Conservation (phyloP, 208 protist genomes). For the Spongospora subterranea region DNA sequence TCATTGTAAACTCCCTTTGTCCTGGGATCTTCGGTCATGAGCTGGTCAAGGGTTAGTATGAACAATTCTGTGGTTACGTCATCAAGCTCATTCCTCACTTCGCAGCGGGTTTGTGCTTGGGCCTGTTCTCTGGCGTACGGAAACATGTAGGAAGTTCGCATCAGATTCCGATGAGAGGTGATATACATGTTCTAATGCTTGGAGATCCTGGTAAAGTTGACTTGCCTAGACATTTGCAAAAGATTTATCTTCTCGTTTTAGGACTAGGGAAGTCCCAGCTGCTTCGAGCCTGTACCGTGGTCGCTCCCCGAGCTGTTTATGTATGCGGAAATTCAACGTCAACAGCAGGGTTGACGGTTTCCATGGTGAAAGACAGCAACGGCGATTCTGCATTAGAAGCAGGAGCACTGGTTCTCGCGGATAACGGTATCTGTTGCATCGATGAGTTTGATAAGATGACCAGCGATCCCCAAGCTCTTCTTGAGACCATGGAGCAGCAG, state of each 20-base stretch:
- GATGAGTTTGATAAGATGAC: conserved; percentile 99
- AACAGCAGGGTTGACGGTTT: conserved; percentile 95
- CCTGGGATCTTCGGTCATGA: conserved; percentile 90
- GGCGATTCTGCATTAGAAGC: conserved; percentile 87
- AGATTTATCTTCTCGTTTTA: neutral
- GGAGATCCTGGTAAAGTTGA: conserved; percentile 83
- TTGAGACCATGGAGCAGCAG: conserved; percentile 99
- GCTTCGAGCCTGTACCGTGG: conserved; percentile 84
- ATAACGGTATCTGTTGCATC: conserved; percentile 97
- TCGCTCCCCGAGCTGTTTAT: conserved; percentile 94
- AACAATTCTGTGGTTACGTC: neutral
- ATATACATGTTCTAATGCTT: conserved; percentile 94
- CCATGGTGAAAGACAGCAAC: conserved; percentile 85
- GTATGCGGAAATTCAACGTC: conserved; percentile 97
- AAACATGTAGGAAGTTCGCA: conserved; percentile 58
- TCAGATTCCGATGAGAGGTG: conserved; percentile 71
- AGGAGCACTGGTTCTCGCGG: conserved; percentile 94
- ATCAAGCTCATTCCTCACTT: neutral
- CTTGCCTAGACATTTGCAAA: too few relatives aligned
- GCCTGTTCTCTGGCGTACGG: conserved; percentile 90
- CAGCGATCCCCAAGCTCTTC: conserved; percentile 90
- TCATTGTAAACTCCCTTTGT: conserved; percentile 87
- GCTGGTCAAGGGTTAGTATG: conserved; percentile 76
- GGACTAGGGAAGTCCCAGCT: conserved; percentile 73
- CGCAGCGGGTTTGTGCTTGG: conserved; percentile 58